phyloP scores from a whole-genome alignment of 169 alveolate species.

The Neospora caninum region DNA sequence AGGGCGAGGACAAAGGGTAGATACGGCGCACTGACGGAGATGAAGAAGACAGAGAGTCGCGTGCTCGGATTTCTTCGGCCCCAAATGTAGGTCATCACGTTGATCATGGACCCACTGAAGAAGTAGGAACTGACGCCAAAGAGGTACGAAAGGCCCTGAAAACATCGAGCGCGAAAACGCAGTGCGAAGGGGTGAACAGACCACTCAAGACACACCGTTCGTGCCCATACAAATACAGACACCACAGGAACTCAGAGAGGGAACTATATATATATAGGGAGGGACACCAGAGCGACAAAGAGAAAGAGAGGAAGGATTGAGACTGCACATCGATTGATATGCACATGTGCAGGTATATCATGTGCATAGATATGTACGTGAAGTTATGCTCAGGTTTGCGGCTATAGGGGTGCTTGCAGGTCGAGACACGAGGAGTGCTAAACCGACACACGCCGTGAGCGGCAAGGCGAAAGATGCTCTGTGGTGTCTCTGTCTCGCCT shows the following conservation, averaged over 20 bases:
- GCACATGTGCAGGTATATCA: not conserved
- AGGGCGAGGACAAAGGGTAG: conserved; percentile 88
- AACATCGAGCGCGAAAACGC: not conserved
- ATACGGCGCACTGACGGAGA: conserved; percentile 91
- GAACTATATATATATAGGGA: not conserved
- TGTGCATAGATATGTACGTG: no score
- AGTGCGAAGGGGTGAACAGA: not conserved
- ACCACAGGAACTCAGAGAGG: not conserved
- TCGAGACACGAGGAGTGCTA: no score
- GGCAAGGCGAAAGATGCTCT: no score
- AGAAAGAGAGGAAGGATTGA: no score
- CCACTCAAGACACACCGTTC: no score
- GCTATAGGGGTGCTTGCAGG: no score
- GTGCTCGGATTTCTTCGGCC: conserved; percentile 90
- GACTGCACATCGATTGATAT: not conserved
- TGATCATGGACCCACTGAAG: conserved; percentile 90
- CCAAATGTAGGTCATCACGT: conserved; percentile 93
- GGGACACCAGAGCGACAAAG: no score
- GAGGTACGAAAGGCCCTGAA: conserved; percentile 73
- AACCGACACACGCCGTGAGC: no score
- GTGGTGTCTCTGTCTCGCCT: no score
- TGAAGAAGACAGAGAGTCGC: conserved; percentile 84
- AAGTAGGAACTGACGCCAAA: conserved; percentile 84
- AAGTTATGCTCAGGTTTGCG: no score
- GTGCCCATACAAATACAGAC: not conserved